Evolutionary conservation across 352 stramenopile species (phyloP).

Genomic region (Globisporangium cystogenes): DNA sequence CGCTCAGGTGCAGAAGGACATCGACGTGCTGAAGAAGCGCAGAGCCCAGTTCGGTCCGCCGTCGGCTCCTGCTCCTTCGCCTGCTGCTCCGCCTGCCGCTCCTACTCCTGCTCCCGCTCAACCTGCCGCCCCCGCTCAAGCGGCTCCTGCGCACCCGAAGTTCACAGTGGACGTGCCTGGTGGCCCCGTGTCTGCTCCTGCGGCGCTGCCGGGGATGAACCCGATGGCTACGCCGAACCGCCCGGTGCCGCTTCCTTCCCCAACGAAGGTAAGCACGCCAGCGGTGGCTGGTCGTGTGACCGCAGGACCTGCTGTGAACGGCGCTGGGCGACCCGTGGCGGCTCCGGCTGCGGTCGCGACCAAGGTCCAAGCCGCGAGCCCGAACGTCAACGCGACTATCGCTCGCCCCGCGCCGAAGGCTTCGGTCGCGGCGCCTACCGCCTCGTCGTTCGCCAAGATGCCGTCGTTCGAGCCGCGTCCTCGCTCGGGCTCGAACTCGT

Average conservation of each 20-base stretch:
- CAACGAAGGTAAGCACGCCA: slow-evolving; percentile 3
- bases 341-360: slow-evolving; percentile 6
- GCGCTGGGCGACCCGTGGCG: background rate
- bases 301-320: slow-evolving; percentile 7
- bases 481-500: slow-evolving; percentile 69
- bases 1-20: slow-evolving; percentile 77
- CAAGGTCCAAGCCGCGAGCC: background rate
- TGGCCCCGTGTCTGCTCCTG: slow-evolving; percentile 41
- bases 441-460: slow-evolving; percentile 9
- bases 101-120: background rate
- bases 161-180: slow-evolving; percentile 9
- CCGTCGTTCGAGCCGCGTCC: slow-evolving; percentile 28
- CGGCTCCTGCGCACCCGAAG: slow-evolving; percentile 1
- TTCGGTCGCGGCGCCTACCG: slow-evolving; percentile 6
- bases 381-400: background rate
- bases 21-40: slow-evolving; percentile 73
- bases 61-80: background rate
- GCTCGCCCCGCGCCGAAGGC: slow-evolving; percentile 7
- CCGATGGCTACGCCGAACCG: slow-evolving; percentile 3
- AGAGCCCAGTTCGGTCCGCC: slow-evolving; percentile 46
- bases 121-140: too few species aligned
- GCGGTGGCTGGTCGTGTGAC: slow-evolving; percentile 2
- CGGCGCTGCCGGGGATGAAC: slow-evolving; percentile 35
- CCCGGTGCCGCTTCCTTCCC: slow-evolving; percentile 7
- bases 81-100: background rate